These are phyloP conservation scores for Aristolochia californica DNA, from an alignment of 164 flowering plant species.

Conservation along the genomic window DNA sequence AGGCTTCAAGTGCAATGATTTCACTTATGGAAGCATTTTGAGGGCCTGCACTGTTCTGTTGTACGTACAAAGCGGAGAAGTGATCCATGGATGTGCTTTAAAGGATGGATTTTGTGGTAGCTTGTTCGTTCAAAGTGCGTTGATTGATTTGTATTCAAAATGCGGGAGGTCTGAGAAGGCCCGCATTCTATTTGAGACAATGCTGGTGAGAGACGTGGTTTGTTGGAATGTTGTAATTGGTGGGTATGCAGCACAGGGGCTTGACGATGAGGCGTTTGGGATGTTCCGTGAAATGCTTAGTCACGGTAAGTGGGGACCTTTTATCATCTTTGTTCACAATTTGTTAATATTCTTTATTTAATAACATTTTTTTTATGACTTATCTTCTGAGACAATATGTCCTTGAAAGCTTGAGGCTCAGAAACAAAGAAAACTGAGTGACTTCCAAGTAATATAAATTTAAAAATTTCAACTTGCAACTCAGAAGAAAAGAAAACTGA, in stretches of 20 bases:
- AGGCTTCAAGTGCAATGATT: conserved; percentile 47
- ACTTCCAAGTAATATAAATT: too few relatives aligned
- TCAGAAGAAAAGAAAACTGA: too few relatives aligned
- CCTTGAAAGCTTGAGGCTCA: too few relatives aligned
- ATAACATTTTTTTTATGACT: not conserved
- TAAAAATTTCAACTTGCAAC: too few relatives aligned
- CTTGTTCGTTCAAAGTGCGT: conserved; percentile 50
- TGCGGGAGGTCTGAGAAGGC: conserved; percentile 66
- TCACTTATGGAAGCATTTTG: conserved; percentile 56
- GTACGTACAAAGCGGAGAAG: conserved; percentile 41
- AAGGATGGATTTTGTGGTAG: conserved; percentile 39
- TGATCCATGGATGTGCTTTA: conserved; percentile 48
- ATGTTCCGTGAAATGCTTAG: conserved; percentile 43
- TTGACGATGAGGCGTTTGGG: conserved; percentile 27
- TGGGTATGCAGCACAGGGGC: conserved; percentile 46
- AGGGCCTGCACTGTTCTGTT: conserved; percentile 41
- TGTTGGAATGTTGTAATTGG: conserved; percentile 68
- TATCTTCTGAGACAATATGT: too few relatives aligned
- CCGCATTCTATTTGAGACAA: conserved; percentile 31
- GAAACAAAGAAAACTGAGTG: too few relatives aligned
- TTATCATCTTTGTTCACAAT: not conserved
- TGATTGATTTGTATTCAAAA: conserved; percentile 55
- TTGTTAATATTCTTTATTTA: not conserved
- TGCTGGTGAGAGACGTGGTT: conserved; percentile 44
- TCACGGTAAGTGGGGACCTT: conserved; percentile 29